Base-by-base conservation (phyloP, 2,329 filamentous ascomycete species). In the Fusarium acutatum region DNA sequence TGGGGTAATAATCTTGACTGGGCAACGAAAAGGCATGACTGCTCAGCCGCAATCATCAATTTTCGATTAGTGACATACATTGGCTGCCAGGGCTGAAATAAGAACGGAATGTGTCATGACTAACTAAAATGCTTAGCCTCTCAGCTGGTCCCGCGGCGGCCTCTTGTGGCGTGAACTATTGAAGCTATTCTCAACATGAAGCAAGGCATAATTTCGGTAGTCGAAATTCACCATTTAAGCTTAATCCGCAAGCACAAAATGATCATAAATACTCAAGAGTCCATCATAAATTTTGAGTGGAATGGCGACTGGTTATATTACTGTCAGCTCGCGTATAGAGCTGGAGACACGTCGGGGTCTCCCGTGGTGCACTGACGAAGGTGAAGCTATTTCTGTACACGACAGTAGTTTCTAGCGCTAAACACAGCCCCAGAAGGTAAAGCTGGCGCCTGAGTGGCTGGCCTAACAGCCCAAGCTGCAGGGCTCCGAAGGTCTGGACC, bases 311-410 rank as follows among this genome's bases (percentile, higher is more conserved):
- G 26, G 49, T 52, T 52, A 37, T 62, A 34, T 37, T 28, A 17
- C 40, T n/a, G 14, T 5, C 34, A 34, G 18, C 20, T 38, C 59
- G 53, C 59, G 50, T 69, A 59, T 64, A 53, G 26, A 43, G 28
- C 26, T 40, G 30, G 30, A 38, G 35, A 32, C 49, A 50, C 24
- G 17, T 46, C 64, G 37, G 54, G 54, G 22, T 43, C 47, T 58
- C 12, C 54, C 41, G 50, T 47, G 24, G 24, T 34, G 37, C 38
- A 62, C n/a, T 58, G 35, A 68, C 54, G 41, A 28, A 28, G 50
- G 26, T 41, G 38, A 52, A 70, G 69, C 69, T 72, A 72, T 72
- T 72, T 72, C 41, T 40, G 69, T 49, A 46, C 24, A 26, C 37
- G 41, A 34, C 46, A 52, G 38, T 24, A 47, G 40, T 22, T 26